Evolutionary conservation across 257 asterid genomes (phyloP).

Genomic region (Przewalskia tangutica): DNA sequence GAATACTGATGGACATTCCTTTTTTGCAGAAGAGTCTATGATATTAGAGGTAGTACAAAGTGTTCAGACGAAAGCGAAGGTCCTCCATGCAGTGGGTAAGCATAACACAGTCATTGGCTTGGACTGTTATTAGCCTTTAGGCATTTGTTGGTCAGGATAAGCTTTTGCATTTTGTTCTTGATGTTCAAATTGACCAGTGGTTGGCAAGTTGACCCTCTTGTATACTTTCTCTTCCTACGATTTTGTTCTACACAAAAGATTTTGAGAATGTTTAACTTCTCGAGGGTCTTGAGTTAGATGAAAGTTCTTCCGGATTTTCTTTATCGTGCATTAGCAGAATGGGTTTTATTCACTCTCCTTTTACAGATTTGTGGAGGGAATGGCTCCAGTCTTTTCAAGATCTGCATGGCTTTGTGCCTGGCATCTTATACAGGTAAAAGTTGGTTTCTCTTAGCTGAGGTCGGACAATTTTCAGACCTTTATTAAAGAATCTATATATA

Average conservation of each 20-base stretch:
- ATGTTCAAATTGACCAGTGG: not conserved
- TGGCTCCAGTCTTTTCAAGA: conserved; percentile 98
- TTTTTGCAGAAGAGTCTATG: conserved; percentile 77
- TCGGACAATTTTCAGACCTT: not conserved
- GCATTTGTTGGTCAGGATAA: not conserved
- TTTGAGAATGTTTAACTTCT: not conserved
- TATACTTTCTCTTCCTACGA: not conserved
- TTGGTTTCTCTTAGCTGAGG: not conserved
- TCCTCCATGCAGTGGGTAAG: conserved; percentile 96
- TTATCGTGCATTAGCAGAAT: not conserved
- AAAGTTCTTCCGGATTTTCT: not conserved
- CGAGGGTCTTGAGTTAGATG: not conserved
- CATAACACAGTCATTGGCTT: not conserved
- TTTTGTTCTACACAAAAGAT: not conserved
- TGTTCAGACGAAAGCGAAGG: conserved; percentile 80
- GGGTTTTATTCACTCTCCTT: conserved; percentile 1
- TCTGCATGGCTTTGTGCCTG: conserved; percentile 98
- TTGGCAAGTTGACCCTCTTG: not conserved
- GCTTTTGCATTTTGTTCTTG: not conserved
- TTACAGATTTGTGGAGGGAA: conserved; percentile 96
- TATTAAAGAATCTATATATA: not conserved
- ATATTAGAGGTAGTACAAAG: conserved; percentile 62
- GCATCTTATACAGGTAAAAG: conserved; percentile 82
- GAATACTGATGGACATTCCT: conserved; percentile 1
- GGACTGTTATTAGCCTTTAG: not conserved